Evolutionary conservation across 140 eudicot genomes (phyloP).

Genomic region (Flaveria floridana): DNA sequence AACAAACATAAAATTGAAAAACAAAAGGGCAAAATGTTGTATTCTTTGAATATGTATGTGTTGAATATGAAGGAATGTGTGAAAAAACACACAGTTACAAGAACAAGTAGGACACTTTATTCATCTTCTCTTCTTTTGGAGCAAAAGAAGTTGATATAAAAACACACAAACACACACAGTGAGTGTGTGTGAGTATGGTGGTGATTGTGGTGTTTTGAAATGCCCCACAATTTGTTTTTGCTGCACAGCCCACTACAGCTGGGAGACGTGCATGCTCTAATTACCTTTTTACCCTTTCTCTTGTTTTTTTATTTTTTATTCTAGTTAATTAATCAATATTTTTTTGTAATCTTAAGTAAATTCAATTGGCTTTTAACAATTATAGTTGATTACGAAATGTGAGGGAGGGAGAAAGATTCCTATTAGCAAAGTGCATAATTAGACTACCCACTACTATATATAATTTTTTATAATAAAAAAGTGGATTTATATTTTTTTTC

Average conservation of each 20-base stretch:
- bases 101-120: constrained; percentile 38
- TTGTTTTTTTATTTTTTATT: not conserved
- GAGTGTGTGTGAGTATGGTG: constrained; percentile 18
- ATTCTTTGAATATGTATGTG: not conserved
- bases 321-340: not conserved
- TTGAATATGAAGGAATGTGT: constrained; percentile 31
- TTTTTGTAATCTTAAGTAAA: constrained; percentile 9
- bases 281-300: constrained; percentile 37
- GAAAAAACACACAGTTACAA: constrained; percentile 35
- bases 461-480: not conserved
- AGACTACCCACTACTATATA: not conserved
- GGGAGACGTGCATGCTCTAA: constrained; percentile 36
- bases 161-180: constrained; percentile 28
- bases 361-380: not conserved
- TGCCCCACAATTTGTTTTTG: constrained; percentile 47
- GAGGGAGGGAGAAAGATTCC: constrained; percentile 3
- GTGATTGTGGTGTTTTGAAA: constrained; percentile 37
- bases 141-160: constrained; percentile 30
- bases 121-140: constrained; percentile 35
- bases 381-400: not conserved
- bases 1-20: constrained; percentile 30
- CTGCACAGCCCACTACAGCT: constrained; percentile 48
- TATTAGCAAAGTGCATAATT: constrained; percentile 7
- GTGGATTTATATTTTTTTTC: not conserved
- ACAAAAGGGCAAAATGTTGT: constrained; percentile 28